phyloP scores from a whole-genome alignment of 2,329 filamentous ascomycete species.

The Xylariaceae sp. region DNA sequence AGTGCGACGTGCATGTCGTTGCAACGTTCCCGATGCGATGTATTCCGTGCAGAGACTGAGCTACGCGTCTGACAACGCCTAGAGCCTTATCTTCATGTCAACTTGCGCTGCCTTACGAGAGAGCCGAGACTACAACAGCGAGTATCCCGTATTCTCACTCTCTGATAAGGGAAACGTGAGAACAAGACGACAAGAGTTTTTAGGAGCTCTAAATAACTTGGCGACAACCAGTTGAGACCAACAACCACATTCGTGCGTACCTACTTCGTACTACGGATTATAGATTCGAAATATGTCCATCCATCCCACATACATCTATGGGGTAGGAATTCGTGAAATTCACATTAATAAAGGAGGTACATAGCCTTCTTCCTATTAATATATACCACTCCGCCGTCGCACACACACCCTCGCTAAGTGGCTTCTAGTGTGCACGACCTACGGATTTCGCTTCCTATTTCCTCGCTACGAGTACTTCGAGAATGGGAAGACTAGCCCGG shows the following conservation, averaged over 20 bases:
- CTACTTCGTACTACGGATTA: not conserved
- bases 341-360: not conserved
- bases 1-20: slow-evolving; percentile 7
- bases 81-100: slow-evolving; percentile 5
- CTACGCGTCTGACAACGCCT: slow-evolving; percentile 8
- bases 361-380: not conserved
- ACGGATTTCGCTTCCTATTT: not conserved
- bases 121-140: too few relatives aligned
- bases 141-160: too few relatives aligned
- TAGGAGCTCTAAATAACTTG: not conserved
- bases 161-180: not conserved
- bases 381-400: not conserved
- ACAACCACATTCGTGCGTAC: not conserved
- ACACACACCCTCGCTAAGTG: not conserved
- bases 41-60: too few relatives aligned
- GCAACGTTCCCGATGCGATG: slow-evolving; percentile 7
- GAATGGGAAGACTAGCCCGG: not conserved
- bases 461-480: not conserved
- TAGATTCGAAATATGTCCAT: too few relatives aligned
- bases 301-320: not conserved
- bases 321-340: not conserved
- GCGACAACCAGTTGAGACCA: not conserved
- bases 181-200: not conserved
- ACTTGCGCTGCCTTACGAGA: slow-evolving; percentile 11
- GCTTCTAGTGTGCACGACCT: not conserved